Base-by-base conservation (phyloP, 2,329 filamentous ascomycete species). In the Fusarium cicatricum region DNA sequence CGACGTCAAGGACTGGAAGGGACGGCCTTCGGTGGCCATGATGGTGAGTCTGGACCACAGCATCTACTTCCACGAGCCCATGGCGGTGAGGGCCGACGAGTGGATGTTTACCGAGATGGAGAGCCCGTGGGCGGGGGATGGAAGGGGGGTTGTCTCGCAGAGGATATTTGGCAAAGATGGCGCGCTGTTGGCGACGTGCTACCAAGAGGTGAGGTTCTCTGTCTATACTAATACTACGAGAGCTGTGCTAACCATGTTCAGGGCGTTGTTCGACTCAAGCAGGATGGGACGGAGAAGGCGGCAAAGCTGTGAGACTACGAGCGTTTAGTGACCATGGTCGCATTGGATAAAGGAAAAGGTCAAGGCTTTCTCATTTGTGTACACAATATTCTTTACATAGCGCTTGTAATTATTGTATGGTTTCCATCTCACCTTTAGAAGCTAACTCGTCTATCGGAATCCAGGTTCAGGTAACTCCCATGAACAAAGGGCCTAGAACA, bases 31-130 rank as follows among this genome's bases (percentile, higher is more conserved):
- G 69, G 77, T 94, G 43, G 90, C 90, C n/a, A 95, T 95, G 91
- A 87, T 92, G 83, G 90, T 95, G 45, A 90, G 85, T 64, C 76
- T 94, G 45, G 91, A 95, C 71, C 91, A 95, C 72, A 84, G 81
- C 44, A 88, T 89, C 59, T 89, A 88, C 72, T 88, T 88, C 67
- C 85, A 89, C 66, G 84, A 86, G 73, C 85, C 85, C 19, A 73
- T 75, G 55, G 74, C 73, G 52, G 82, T 89, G 51, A 78, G 76
- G 65, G 85, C 84, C 5, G 86, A 89, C 67, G 84, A 92, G 74
- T 93, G 90, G 90, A 89, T 92, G 84, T 86, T 91, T 65, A 84
- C 82, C 16, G 90, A 93, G 78, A 91, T 91, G 84, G 84, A 90
- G 74, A 91, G 86, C 50, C 90, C 90, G 0, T 95, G 91, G 90